Evolutionary conservation across 176 grass and related monocot genomes (phyloP).

Genomic region (Carex kokanica): DNA sequence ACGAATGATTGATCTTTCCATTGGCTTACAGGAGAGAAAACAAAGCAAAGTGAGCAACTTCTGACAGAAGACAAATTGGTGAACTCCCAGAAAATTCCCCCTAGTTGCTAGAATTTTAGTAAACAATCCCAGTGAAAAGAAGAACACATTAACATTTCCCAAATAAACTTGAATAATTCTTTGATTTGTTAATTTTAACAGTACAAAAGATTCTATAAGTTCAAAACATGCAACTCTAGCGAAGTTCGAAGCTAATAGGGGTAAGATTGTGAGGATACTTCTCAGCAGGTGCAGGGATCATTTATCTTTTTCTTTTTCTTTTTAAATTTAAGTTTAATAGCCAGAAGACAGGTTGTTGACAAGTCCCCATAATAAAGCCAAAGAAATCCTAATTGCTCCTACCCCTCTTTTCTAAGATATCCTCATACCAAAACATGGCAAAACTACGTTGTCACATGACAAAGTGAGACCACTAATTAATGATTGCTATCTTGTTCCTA

Average conservation of each 20-base stretch:
- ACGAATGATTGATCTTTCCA: neutral
- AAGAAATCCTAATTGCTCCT: conserved; percentile 17
- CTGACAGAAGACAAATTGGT: neutral
- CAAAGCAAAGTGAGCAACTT: neutral
- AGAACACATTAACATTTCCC: neutral
- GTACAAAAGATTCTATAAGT: neutral
- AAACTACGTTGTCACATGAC: neutral
- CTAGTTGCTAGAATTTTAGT: conserved; percentile 1
- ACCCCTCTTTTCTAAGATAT: neutral
- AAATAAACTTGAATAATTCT: neutral
- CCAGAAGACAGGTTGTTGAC: neutral
- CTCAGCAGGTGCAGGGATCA: neutral
- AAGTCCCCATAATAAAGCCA: conserved; percentile 6
- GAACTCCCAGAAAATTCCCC: neutral
- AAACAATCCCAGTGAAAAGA: neutral
- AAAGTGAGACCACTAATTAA: neutral
- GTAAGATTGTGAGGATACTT: neutral
- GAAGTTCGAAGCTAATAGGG: neutral
- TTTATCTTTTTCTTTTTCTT: neutral
- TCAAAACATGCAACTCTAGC: neutral
- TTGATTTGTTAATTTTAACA: neutral
- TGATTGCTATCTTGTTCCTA: neutral
- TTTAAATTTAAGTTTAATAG: neutral
- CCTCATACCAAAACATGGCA: neutral
- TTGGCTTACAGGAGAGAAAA: neutral